Base-by-base conservation (phyloP, 768 basidiomycete species). In the Arthromyces matolae region DNA sequence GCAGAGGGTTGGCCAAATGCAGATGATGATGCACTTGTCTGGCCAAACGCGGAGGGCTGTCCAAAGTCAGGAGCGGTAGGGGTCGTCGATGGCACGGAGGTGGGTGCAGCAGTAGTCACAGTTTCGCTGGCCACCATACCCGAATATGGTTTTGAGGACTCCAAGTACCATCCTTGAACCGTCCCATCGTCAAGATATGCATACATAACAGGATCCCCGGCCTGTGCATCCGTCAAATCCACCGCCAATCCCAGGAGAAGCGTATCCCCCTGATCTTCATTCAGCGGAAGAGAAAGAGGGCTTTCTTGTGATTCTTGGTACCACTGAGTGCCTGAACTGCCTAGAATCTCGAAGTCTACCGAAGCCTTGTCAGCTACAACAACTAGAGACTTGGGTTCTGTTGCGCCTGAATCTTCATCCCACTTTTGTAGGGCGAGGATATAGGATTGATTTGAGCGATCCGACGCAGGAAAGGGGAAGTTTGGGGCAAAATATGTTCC, bases 181-280 rank as follows among this genome's bases (percentile, higher is more conserved):
- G 87, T 86, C 16, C 89, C 89, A 58, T 92, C 89, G 45, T 82
- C 88, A 9, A 86, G 73, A 63, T 87, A 90, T 3, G 79, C 83
- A 60, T 81, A 89, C 64, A 89, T 66, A 46, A 89, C 71, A 0
- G 89, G 89, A 10, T 62, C 63, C 10, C 53, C 58, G 8, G 68
- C 60, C 33, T 50, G 32, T 6, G 39, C 70, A 49, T 75, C 75
- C 13, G 86, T 87, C 42, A 90, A 60, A 60, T 91, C 89, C 5
- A 79, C 60, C 33, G 79, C 81, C 32, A 91, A 69, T 5, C 78
- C 79, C 14, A 89, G 58, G 3, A 89, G 68, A 13, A 81, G 68
- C 3, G 87, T 89, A 59, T 91, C 89, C 20, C 85, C 78, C 64
- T 77, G 72, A 32, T 83, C 77, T 44, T 78, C 77, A 51, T 86